phyloP scores from a whole-genome alignment of 208 protist genomes.

The Entamoeba moshkovskii region DNA sequence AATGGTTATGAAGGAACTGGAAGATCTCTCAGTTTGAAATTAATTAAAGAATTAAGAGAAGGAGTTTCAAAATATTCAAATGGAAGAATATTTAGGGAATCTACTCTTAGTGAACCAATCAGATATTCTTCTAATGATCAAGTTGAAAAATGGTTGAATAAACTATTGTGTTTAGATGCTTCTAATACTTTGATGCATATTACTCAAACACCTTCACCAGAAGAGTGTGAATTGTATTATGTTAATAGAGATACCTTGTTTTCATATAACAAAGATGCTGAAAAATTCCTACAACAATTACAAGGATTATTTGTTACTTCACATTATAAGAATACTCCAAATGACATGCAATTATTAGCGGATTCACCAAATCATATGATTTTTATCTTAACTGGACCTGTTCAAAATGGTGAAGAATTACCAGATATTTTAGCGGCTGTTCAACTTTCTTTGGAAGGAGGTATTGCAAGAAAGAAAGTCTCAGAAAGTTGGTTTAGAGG shows the following conservation, averaged over 20 bases:
- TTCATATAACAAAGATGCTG: constrained; percentile 40
- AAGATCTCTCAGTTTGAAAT: constrained; percentile 93
- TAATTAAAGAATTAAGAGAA: constrained; percentile 76
- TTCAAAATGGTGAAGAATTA: constrained; percentile 33
- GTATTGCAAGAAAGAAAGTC: constrained; percentile 68
- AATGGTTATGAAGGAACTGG: constrained; percentile 83
- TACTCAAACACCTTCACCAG: constrained; percentile 61
- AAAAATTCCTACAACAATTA: constrained; percentile 76
- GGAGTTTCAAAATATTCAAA: neutral
- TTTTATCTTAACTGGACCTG: constrained; percentile 78
- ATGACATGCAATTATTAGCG: constrained; percentile 88
- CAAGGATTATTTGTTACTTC: constrained; percentile 70
- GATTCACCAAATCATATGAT: constrained; percentile 94
- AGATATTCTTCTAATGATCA: constrained; percentile 78
- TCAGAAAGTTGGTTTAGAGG: constrained; percentile 60
- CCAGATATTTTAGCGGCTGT: constrained; percentile 88
- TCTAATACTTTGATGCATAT: neutral
- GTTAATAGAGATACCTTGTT: constrained; percentile 96
- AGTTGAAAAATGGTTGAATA: constrained; percentile 87
- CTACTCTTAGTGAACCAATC: constrained; percentile 83
- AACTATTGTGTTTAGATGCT: constrained; percentile 87
- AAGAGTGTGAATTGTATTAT: constrained; percentile 77
- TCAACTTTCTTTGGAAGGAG: constrained; percentile 59
- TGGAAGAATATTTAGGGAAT: constrained; percentile 44
- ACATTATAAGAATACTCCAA: constrained; percentile 98